phyloP scores from a whole-genome alignment of 2,329 filamentous ascomycete species.

The Rhinocladiella mackenziei region DNA sequence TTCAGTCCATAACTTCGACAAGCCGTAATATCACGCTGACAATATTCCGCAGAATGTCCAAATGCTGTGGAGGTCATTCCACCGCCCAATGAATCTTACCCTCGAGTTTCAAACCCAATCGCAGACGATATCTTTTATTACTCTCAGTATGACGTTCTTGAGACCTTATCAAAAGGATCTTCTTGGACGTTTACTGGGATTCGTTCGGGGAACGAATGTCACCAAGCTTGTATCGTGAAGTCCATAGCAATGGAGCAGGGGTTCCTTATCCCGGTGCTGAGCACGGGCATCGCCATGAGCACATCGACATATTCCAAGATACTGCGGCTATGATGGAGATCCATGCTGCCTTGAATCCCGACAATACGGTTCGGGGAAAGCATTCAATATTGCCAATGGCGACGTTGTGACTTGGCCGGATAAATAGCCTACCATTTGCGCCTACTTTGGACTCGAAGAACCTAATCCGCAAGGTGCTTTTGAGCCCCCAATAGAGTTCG shows the following conservation, averaged over 20 bases:
- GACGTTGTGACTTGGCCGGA: conserved; percentile 29
- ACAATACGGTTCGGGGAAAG: conserved; percentile 26
- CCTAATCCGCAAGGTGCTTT: conserved; percentile 23
- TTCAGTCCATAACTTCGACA: too few species aligned
- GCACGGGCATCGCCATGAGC: conserved; percentile 28
- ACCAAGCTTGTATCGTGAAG: conserved; percentile 33
- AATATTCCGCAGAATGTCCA: too few species aligned
- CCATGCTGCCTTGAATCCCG: conserved; percentile 31
- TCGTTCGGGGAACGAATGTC: conserved; percentile 32
- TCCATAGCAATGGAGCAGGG: conserved; percentile 26
- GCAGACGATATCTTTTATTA: conserved; percentile 35
- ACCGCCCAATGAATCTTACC: conserved; percentile 34
- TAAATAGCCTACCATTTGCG: conserved; percentile 32
- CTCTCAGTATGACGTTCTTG: conserved; percentile 30
- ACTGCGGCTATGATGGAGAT: conserved; percentile 32
- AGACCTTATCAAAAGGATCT: conserved; percentile 27
- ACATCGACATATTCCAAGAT: conserved; percentile 31
- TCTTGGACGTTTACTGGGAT: conserved; percentile 37
- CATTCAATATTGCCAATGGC: conserved; percentile 34
- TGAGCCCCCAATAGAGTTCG: conserved; percentile 23
- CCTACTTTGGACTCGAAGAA: conserved; percentile 34
- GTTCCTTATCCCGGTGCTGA: conserved; percentile 32
- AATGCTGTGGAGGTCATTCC: conserved; percentile 33
- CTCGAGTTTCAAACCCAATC: conserved; percentile 30
- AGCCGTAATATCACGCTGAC: conserved; percentile 31